Percentiles rank a stretch among this genome's conserved stretches.
Evolutionary conservation across 257 asterid species (phyloP).

Genomic region (Pogostemon cablin): DNA sequence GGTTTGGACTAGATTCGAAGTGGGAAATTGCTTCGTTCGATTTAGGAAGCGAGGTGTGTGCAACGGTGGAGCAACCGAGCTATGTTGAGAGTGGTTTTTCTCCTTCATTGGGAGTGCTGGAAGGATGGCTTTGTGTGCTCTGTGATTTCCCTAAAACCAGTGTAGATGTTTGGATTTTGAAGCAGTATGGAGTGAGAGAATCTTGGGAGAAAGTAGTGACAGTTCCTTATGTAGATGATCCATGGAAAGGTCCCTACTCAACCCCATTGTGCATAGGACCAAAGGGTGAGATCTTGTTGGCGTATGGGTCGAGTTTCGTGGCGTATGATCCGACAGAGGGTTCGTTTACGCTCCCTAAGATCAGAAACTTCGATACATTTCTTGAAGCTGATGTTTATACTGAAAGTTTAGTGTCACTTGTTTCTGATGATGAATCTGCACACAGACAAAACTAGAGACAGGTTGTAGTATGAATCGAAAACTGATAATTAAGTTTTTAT

Average conservation of each 20-base stretch:
- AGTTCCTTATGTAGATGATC: constrained; percentile 38
- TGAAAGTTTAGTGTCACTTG: constrained; percentile 45
- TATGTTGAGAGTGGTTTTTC: constrained; percentile 24
- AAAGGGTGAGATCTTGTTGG: constrained; percentile 40
- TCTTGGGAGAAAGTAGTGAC: constrained; percentile 43
- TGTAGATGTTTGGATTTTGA: constrained; percentile 53
- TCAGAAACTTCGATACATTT: constrained; percentile 23
- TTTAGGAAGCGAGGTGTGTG: constrained; percentile 29
- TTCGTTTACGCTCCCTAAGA: constrained; percentile 23
- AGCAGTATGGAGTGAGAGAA: constrained; percentile 40
- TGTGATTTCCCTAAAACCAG: constrained; percentile 32
- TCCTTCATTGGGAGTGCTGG: constrained; percentile 37
- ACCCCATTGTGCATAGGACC: constrained; percentile 36
- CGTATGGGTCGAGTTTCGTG: constrained; percentile 25
- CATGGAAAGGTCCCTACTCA: constrained; percentile 29
- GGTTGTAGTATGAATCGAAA: neutral
- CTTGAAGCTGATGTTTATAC: constrained; percentile 37
- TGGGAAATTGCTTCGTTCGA: constrained; percentile 45
- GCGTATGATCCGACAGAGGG: constrained; percentile 34
- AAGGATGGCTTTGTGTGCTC: constrained; percentile 38
- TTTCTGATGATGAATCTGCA: neutral
- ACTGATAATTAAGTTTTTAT: neutral
- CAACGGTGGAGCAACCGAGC: constrained; percentile 32
- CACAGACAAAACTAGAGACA: neutral
- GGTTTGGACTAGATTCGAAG: constrained; percentile 12